These are phyloP conservation scores for Scheffersomyces insectosa DNA, from an alignment of 1,139 yeast genomes.

Conservation along the genomic window DNA sequence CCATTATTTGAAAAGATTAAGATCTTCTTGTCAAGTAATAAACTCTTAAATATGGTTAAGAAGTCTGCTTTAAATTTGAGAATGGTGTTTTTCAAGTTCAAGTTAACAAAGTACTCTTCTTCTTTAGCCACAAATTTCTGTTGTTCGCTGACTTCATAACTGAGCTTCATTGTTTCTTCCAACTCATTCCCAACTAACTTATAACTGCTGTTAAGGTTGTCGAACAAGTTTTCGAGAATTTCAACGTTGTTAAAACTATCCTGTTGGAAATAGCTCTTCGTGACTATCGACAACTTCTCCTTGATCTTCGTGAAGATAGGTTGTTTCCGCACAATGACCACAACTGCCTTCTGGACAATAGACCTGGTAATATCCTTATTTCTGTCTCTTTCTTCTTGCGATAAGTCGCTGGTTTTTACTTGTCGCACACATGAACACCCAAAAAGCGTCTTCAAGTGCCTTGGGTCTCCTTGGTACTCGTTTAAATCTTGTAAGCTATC, in stretches of 20 bases:
- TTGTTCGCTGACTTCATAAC: constrained; percentile 4
- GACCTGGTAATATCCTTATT: constrained; percentile 79
- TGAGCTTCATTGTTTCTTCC: constrained; percentile 7
- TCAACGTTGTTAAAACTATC: constrained; percentile 70
- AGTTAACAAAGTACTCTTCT: constrained; percentile 65
- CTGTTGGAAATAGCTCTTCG: constrained; percentile 83
- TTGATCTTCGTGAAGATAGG: constrained; percentile 88
- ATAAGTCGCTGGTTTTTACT: constrained; percentile 62
- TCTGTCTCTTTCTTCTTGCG: constrained; percentile 44
- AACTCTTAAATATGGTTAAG: constrained; percentile 71
- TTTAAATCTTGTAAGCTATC: constrained; percentile 47
- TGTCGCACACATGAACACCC: constrained; percentile 95
- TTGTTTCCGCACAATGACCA: constrained; percentile 73
- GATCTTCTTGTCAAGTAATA: constrained; percentile 71
- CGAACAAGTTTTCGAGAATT: constrained; percentile 69
- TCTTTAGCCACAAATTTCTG: constrained; percentile 18
- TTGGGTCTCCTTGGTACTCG: constrained; percentile 44
- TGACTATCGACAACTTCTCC: constrained; percentile 86
- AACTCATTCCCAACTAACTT: constrained; percentile 27
- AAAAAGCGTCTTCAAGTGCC: constrained; percentile 69
- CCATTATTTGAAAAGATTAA: constrained; percentile 73
- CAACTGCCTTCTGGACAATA: constrained; percentile 88
- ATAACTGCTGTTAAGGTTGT: constrained; percentile 56
- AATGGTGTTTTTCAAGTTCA: constrained; percentile 68
- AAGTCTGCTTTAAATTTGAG: constrained; percentile 59